Evolutionary conservation across 2,329 filamentous ascomycete genomes (phyloP), one percentile per base, ranked within the genome.

Genomic region (Colletotrichum liaoningense): DNA sequence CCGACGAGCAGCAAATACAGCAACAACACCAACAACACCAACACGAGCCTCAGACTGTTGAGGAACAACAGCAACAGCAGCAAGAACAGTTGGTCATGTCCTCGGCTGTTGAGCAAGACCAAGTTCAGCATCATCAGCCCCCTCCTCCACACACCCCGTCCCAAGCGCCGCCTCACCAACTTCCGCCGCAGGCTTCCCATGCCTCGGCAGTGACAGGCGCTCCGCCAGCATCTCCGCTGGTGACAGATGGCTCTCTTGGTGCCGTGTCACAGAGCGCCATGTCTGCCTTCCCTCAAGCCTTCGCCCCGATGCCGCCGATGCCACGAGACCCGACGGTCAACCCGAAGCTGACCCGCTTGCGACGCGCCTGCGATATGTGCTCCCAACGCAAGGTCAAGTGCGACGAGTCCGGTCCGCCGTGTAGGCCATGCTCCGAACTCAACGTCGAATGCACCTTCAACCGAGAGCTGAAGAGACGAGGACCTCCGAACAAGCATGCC

Each of bases 381-480:
- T 90, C 89, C 72, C 87, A 88, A 80, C 87, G 89, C 70, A 91
- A 91, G 74, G 89, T 91, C 57, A 91, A 91, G 81, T 91, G 89
- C 79, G 88, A 90, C 78, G 88, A 89, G 74, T 82, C 84, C 52
- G 84, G 86, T 26, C 85, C 88, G n/a, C 89, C 89, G 1, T 91
- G 89, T 77, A 86, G 85, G 30, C 88, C 89, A 4, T 91, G 89
- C 76, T 81, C 83, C 72, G 88, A 90, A 68, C 87, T 91, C 22
- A 84, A 86, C 28, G 88, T 91, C 63, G 86, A 89, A 64, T 91
- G 89, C 79, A 91, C 88, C 68, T 90, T 88, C 75, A 83, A 86
- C 54, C 86, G 89, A 38, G 85, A 87, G 71, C 89, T 89, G 78
- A 91, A 90, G 77, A 86, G 89, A 33, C 87, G 89, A 55, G 89